Base-by-base conservation (phyloP, 352 stramenopile species). In the Pythium aristosporum region DNA sequence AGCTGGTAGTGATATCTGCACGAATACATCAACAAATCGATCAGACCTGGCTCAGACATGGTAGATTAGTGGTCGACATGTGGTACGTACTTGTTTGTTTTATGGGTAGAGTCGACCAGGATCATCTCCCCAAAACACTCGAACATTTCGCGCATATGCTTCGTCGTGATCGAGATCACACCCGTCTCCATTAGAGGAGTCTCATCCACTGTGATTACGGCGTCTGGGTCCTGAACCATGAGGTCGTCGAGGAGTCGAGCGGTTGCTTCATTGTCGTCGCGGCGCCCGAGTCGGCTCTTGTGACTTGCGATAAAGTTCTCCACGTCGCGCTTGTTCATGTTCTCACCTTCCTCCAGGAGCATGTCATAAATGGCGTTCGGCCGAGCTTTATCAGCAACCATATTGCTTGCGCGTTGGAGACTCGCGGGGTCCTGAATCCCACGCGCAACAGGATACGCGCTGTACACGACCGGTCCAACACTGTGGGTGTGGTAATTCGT, bases 1-100 rank as follows among this genome's bases (percentile, higher is more conserved):
- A 65, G n/a, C 25, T 65, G 56, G 18, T 65, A 68, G 54, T 65
- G 64, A 49, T 65, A 65, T 21, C 63, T 69, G 42, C n/a, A n/a
- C 1, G 41, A 1, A 59, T 18, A n/a, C n/a, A n/a, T n/a, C n/a
- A 58, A 32, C 37, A 42, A 2, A 52, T 10, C 43, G 37, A 30
- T 50, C 7, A 23, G 3, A 3, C 5, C n/a, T n/a, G n/a, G n/a
- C n/a, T n/a, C n/a, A n/a, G 44, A 56, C 43, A 32, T 63, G 57
- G 39, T 8, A 44, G 21, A 28, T 20, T 13, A 10, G 5, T 23
- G 16, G 20, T 5, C 8, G 3, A 54, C 5, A 11, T n/a, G 16
- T 37, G 58, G 23, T 32, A 57, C 41, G 46, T 49, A 67, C 51
- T 41, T 30, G 42, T 61, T 67, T 1, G 51, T 67, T 18, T 67